These are phyloP conservation scores for Rutstroemia sp. DNA, from an alignment of 2,329 filamentous ascomycete genomes.

Conservation along the genomic window DNA sequence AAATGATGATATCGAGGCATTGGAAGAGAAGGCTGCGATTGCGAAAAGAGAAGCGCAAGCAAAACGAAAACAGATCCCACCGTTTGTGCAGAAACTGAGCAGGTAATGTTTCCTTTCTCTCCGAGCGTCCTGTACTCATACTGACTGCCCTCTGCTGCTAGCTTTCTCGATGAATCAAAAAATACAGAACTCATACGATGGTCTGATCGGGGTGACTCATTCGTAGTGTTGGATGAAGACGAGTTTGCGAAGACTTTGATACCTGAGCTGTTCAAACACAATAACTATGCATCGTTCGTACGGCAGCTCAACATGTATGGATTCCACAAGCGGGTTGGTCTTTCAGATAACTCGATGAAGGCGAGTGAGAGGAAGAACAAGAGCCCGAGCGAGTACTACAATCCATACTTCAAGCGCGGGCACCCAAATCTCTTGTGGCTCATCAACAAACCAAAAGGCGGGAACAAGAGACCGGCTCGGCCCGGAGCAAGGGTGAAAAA, in stretches of 20 bases:
- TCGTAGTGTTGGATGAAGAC: constrained; percentile 94
- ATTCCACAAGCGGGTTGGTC: constrained; percentile 65
- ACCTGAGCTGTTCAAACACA: constrained; percentile 71
- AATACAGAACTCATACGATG: constrained; percentile 94
- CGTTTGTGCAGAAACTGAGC: constrained; percentile 96
- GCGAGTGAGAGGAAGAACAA: constrained; percentile 96
- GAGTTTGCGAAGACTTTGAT: constrained; percentile 71
- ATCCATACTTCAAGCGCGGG: constrained; percentile 90
- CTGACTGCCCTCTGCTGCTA: constrained; percentile 33
- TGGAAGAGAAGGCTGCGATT: constrained; percentile 71
- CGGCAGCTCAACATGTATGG: constrained; percentile 62
- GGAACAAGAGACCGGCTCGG: constrained; percentile 46
- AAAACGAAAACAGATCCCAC: constrained; percentile 92
- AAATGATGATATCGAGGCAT: constrained; percentile 66
- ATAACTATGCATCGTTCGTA: constrained; percentile 72
- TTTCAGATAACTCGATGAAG: constrained; percentile 96
- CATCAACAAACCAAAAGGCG: constrained; percentile 88
- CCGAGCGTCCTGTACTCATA: constrained; percentile 18
- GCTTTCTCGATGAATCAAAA: constrained; percentile 87
- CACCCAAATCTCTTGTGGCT: constrained; percentile 91
- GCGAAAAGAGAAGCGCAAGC: constrained; percentile 83
- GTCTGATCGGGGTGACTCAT: constrained; percentile 94
- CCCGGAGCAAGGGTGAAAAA: constrained; percentile 45
- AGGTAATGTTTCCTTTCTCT: constrained; percentile 54
- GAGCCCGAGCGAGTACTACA: constrained; percentile 95